phyloP scores from a whole-genome alignment of 2,329 filamentous ascomycete species.

The Pseudogymnoascus destructans region DNA sequence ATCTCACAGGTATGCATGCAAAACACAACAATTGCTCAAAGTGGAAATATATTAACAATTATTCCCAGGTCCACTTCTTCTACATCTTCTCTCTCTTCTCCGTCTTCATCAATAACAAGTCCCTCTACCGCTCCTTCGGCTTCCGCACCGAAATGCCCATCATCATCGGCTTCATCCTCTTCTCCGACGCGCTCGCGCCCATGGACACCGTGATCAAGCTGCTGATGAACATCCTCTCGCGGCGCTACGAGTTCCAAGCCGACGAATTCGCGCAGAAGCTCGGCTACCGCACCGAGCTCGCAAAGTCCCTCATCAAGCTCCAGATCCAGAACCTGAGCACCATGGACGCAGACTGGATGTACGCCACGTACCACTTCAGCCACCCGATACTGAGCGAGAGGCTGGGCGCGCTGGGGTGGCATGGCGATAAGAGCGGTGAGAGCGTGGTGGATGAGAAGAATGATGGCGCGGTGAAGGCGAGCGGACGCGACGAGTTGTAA shows the following conservation, averaged over 20 bases:
- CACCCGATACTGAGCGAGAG: conserved; percentile 93
- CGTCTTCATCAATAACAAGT: conserved; percentile 90
- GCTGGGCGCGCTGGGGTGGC: conserved; percentile 82
- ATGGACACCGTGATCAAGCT: conserved; percentile 94
- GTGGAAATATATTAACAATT: conserved; percentile 22
- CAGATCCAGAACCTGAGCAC: conserved; percentile 97
- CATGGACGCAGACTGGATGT: conserved; percentile 98
- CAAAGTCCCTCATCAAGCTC: conserved; percentile 83
- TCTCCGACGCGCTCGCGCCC: conserved; percentile 89
- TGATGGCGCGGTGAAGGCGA: conserved; percentile 52
- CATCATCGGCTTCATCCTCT: conserved; percentile 93
- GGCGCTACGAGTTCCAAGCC: conserved; percentile 92
- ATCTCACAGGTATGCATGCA: conserved; percentile 56
- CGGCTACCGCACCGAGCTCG: conserved; percentile 73
- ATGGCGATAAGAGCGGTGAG: conserved; percentile 41
- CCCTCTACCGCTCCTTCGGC: conserved; percentile 81
- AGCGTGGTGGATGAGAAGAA: conserved; percentile 40
- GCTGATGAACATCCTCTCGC: conserved; percentile 87
- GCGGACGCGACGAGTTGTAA: conserved; percentile 54
- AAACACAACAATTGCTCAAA: conserved; percentile 3
- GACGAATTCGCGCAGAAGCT: conserved; percentile 78
- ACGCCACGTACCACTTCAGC: conserved; percentile 96
- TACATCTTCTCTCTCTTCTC: conserved; percentile 96
- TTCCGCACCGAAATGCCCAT: conserved; percentile 75
- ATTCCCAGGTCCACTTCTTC: conserved; percentile 68